Base-by-base conservation (phyloP, 1,284 basidiomycete genomes). In the Ceratobasidium sp. region DNA sequence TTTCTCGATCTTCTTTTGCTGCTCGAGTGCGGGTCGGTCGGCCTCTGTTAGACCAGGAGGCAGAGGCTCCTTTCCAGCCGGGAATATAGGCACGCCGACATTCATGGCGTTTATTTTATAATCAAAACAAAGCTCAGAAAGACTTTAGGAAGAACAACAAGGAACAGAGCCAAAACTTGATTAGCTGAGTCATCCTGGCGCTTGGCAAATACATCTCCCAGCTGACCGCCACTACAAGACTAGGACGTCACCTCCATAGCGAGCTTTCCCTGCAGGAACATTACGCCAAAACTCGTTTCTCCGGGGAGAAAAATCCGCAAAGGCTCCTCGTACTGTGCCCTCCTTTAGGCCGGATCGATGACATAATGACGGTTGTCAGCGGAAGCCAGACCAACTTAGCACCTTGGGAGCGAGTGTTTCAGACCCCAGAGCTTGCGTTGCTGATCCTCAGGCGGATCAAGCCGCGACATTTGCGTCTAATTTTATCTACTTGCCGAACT, bases 41-140 rank as follows among this genome's bases (percentile, higher is more conserved):
- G 92, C 91, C 78, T 94, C 92, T 0, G 89, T 89, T 71, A 90
- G 82, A 6, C 95, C 94, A 41, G 92, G 88, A 6, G 94, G 94
- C 23, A 96, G 83, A 41, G 91, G 92, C 79, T 92, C 91, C 79
- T 87, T 89, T 57, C 91, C 91, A 16, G 87, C 82, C 21, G 85
- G 82, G 73, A 83, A 87, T 18, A 87, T 73, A 26, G 86, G 86
- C 9, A 70, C 67, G 23, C 67, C 67, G 28, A 46, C 9, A 55
- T 70, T 70, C 64, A 67, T 67, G 23, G 41, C 26, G 28, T 26
- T 12, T 41, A n/a, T 28, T 28, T 3, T 16, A 39, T 28, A 12
- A 53, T 36, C 12, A 36, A 21, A n/a, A 32, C 2, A 4, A 3
- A 21, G 30, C 9, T 21, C 48, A 46, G 59, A 46, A 46, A 46